Base-by-base conservation (phyloP, 164 flowering plant species). In the Stephania yunnanensis region DNA sequence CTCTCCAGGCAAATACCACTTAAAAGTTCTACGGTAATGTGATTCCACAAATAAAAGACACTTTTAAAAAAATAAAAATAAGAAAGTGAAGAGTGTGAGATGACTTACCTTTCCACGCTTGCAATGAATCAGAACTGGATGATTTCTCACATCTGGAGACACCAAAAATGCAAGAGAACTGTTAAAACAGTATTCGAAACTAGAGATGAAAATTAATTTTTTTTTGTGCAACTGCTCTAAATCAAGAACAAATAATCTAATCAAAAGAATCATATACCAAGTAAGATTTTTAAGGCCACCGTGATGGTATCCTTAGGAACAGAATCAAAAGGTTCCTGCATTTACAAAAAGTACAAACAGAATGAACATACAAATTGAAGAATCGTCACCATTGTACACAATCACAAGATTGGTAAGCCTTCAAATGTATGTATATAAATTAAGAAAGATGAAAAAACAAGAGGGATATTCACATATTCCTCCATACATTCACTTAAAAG, bases 81-180 rank as follows among this genome's bases (percentile, higher is more conserved):
- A 5, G 6, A 22, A 9, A 46, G 5, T 46, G 13, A 17, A 61
- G 9, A 7, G 64, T 19, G 48, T 30, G 20, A 50, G 2, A 22
- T 46, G 11, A 20, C 68, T 46, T 88, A 91, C 97, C 97, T 90
- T 91, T 79, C 94, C 94, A 6, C 85, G 89, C 74, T 84, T 91
- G 88, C 94, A 88, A 71, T 90, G 97, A 71, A 92, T 90, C 82
- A 92, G 76, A 75, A 88, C 84, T 22, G 94, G 95, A 81, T 88
- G 89, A 79, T 89, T 88, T 81, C 90, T 83, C 75, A 87, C 93
- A 88, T 90, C 95, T 90, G 86, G 9, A 87, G 72, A 78, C 69
- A 76, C 9, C 42, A 77, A 44, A 66, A 65, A 74, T 45, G 70
- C 12, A 67, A 69, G 76, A 8, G 53, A 19, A 8, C 13, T 10